These are phyloP conservation scores for Athelia psychrophila DNA, from an alignment of 1,284 basidiomycete genomes.

Conservation along the genomic window DNA sequence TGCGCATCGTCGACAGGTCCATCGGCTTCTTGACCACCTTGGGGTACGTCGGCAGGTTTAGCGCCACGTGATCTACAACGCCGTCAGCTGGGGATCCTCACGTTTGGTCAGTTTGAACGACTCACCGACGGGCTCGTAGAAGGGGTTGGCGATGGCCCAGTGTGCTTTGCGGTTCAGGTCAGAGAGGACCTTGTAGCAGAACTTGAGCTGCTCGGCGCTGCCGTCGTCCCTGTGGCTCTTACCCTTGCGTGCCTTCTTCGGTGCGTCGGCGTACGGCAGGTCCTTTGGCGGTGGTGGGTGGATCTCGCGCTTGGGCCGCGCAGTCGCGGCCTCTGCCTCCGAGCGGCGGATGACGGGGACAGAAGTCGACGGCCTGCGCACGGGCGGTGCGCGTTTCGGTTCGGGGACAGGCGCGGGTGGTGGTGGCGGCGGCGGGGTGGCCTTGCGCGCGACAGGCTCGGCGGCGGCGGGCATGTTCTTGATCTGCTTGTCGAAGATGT, in stretches of 20 bases:
- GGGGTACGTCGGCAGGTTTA: conserved; percentile 85
- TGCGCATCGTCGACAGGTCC: conserved; percentile 87
- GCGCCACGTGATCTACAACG: conserved; percentile 63
- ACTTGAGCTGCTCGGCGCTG: conserved; percentile 85
- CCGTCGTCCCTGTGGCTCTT: conserved; percentile 66
- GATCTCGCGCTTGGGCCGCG: conserved; percentile 95
- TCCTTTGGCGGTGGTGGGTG: conserved; percentile 95
- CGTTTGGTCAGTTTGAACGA: conserved; percentile 15
- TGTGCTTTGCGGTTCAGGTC: conserved; percentile 84
- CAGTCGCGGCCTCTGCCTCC: conserved; percentile 51
- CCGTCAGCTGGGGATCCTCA: conserved; percentile 5
- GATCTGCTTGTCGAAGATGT: conserved; percentile 86
- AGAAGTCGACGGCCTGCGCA: conserved; percentile 71
- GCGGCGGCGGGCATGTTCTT: conserved; percentile 77
- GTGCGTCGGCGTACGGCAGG: conserved; percentile 76
- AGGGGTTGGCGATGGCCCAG: conserved; percentile 74
- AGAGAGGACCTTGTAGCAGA: conserved; percentile 72
- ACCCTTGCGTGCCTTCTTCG: conserved; percentile 64
- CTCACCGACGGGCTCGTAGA: conserved; percentile 91
- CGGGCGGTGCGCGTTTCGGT: conserved; percentile 42
- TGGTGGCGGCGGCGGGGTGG: conserved; percentile 40
- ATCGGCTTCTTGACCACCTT: conserved; percentile 93
- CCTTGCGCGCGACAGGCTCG: conserved; percentile 50
- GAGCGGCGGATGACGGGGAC: conserved; percentile 77
- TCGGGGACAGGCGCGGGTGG: conserved; percentile 23